Percentiles rank a stretch among this genome's conserved stretches.
Conservation (phyloP, 805 yeast genomes). For the Tetrapisispora fleetii region DNA sequence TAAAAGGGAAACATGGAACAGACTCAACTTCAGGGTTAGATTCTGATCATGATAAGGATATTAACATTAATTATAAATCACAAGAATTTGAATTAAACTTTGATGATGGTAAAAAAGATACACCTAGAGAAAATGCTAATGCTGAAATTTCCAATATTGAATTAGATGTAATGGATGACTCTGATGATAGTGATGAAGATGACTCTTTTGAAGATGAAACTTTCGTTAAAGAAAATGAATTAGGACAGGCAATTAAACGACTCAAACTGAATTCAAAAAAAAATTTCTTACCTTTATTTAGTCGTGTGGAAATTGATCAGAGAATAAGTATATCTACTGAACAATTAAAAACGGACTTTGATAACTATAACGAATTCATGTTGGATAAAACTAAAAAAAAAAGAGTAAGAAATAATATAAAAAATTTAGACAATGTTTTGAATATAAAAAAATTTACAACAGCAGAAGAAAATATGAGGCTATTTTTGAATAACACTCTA, state of each 20-base stretch:
- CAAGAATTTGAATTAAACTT: conserved; percentile 11
- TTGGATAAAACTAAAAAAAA: conserved; percentile 4
- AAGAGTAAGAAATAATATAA: not conserved
- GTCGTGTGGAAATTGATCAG: conserved; percentile 10
- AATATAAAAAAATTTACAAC: not conserved
- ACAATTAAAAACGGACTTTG: conserved; percentile 15
- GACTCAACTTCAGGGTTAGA: conserved; percentile 2
- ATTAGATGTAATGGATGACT: conserved; percentile 4
- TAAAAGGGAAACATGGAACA: not conserved
- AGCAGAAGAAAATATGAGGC: not conserved
- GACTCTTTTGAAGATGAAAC: conserved; percentile 8
- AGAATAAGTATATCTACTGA: conserved; percentile 22
- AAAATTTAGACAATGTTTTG: not conserved
- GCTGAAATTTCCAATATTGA: conserved; percentile 6
- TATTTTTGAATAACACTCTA: not conserved
- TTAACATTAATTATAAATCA: conserved; percentile 4
- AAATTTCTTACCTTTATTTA: not conserved
- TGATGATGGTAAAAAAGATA: conserved; percentile 3
- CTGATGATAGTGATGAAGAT: conserved; percentile 2
- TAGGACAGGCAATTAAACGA: conserved; percentile 8
- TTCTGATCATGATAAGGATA: conserved; percentile 3
- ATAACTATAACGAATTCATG: conserved; percentile 17
- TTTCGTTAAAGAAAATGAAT: not conserved
- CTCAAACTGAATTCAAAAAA: not conserved
- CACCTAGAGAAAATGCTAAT: not conserved